Percentiles rank a stretch among this genome's conserved stretches.
Conservation (phyloP, 2,329 filamentous ascomycete species). For the Colletotrichum chlorophyti region DNA sequence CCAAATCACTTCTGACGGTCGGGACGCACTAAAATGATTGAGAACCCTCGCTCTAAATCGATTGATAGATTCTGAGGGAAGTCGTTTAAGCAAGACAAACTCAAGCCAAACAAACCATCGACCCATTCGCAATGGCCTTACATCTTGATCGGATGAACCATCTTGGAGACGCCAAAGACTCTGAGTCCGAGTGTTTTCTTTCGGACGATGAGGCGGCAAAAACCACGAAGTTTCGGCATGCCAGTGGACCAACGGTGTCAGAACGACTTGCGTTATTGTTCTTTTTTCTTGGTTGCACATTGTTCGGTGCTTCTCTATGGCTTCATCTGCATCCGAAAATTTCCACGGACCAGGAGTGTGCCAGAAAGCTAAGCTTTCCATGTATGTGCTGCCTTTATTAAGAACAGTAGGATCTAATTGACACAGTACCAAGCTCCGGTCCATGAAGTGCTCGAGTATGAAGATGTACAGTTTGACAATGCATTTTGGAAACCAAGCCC, state of each 20-base stretch:
- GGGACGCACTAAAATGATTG: no score
- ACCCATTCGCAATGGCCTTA: no score
- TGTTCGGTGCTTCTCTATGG: conserved; percentile 1
- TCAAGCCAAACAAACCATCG: no score
- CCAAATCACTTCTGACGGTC: no score
- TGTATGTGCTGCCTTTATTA: not conserved
- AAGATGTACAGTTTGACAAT: conserved; percentile 17
- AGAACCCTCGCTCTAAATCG: no score
- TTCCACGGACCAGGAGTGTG: conserved; percentile 5
- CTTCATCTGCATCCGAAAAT: not conserved
- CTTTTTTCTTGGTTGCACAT: not conserved
- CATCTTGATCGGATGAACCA: not conserved
- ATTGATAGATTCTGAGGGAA: no score
- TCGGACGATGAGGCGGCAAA: not conserved
- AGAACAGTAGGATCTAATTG: no score
- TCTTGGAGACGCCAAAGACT: not conserved
- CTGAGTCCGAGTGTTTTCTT: not conserved
- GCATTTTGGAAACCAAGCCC: conserved; percentile 17
- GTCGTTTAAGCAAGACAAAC: no score
- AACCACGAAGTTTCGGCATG: not conserved
- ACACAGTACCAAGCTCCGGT: no score
- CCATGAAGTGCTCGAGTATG: conserved; percentile 6
- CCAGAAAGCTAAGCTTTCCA: not conserved
- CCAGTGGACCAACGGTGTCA: not conserved
- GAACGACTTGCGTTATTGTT: not conserved